Base-by-base conservation (phyloP, 257 asterid species). In the Scutellaria baicalensis region DNA sequence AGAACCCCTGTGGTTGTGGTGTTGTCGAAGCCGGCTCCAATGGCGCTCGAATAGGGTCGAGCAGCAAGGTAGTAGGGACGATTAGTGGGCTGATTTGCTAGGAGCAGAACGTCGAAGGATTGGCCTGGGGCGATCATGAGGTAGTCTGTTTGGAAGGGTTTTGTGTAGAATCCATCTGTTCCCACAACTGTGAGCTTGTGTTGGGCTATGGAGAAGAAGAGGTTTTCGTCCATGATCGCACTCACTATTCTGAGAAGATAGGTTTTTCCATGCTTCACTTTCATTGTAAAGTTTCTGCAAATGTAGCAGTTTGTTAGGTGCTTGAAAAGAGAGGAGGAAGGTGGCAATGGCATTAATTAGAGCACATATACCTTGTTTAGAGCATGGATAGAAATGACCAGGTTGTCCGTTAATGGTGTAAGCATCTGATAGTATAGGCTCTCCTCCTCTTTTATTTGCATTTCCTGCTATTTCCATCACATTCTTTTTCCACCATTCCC, bases 401-500 rank as follows among this genome's bases (percentile, higher is more conserved):
- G 86, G 89, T 50, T 82, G 82, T 21, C 89, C 89, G 44, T 84
- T 84, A 43, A 84, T 69, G 11, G 89, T 81, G 13, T 74, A 84
- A 60, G 89, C 89, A 74, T 84, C 82, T 2, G 89, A 84, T 0
- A 82, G 21, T 40, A 77, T 66, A 3, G 89, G 89, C 51, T 80
- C 87, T 33, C 84, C 83, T 33, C 89, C 89, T 1, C 82, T 79
- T 73, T 61, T 77, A 23, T 77, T 77, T 51, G 89, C 89, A 50
- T 79, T 67, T 72, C 76, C 40, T 60, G 51, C 52, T 57, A 79
- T 80, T 1, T 81, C 85, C 79, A 84, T 81, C 70, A 78, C 81
- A 51, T 79, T 77, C 68, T 38, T 70, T 56, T 79, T 75, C 87
- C 89, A 84, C 89, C 89, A 82, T 45, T 84, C 89, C n/a, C 86